Conservation (phyloP, 2,329 filamentous ascomycete genomes). For the Neofusicoccum sp. region DNA sequence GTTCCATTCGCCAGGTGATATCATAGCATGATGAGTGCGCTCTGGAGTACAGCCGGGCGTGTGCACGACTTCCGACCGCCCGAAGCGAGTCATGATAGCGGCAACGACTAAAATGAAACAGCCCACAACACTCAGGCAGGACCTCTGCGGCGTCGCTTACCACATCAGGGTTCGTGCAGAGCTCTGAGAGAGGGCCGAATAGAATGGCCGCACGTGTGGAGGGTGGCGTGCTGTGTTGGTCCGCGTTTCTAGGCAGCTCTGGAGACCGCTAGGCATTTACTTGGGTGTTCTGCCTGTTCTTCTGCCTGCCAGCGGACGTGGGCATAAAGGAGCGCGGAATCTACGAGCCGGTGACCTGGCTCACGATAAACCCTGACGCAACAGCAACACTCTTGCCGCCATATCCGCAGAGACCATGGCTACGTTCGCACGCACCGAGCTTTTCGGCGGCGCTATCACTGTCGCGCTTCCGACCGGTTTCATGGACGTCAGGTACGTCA, state of each 20-base stretch:
- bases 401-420: conserved; percentile 45
- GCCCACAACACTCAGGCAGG: too few relatives aligned
- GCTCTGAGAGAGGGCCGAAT: too few relatives aligned
- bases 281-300: conserved; percentile 9
- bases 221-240: background rate
- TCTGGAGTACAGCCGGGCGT: too few relatives aligned
- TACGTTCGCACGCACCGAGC: conserved; percentile 58
- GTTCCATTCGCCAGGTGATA: too few relatives aligned
- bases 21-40: too few relatives aligned
- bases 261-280: background rate
- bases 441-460: conserved; percentile 74
- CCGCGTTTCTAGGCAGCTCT: background rate
- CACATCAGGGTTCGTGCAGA: too few relatives aligned
- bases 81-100: too few relatives aligned
- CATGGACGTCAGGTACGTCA: conserved; percentile 69
- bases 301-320: background rate
- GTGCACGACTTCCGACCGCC: too few relatives aligned
- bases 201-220: background rate
- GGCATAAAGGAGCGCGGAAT: conserved; percentile 4
- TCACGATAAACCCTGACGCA: background rate
- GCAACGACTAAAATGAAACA: too few relatives aligned
- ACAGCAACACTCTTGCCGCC: background rate
- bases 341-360: background rate
- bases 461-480: conserved; percentile 69
- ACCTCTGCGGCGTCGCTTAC: too few relatives aligned